phyloP scores from a whole-genome alignment of 2,329 filamentous ascomycete genomes.

The Phyllosticta citribraziliensis region DNA sequence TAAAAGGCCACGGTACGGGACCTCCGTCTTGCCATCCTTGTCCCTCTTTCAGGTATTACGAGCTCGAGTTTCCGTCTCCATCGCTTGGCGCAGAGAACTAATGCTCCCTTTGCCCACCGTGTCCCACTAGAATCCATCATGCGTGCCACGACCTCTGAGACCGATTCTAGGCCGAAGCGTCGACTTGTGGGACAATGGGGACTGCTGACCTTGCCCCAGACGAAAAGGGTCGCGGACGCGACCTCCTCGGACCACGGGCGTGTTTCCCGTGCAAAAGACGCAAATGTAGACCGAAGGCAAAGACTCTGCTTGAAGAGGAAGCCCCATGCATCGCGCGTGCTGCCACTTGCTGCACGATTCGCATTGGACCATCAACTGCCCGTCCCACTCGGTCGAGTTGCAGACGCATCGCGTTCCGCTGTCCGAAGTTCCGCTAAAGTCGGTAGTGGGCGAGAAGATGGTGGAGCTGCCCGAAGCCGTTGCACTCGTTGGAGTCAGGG shows the following conservation, averaged over 20 bases:
- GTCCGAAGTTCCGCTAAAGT: constrained; percentile 39
- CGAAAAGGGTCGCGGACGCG: constrained; percentile 20
- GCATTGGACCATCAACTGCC: constrained; percentile 52
- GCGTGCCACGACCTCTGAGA: neutral
- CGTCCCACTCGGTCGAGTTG: constrained; percentile 43
- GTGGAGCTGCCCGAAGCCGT: constrained; percentile 25
- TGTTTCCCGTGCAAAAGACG: constrained; percentile 30
- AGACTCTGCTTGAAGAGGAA: constrained; percentile 33
- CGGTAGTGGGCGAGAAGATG: constrained; percentile 39
- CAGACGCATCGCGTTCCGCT: constrained; percentile 49
- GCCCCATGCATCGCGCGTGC: constrained; percentile 48
- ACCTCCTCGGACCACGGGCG: constrained; percentile 23
- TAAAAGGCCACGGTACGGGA: no score
- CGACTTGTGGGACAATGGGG: constrained; percentile 3
- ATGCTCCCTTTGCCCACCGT: no score
- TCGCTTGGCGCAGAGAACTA: no score
- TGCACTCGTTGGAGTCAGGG: constrained; percentile 38
- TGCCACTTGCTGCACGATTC: constrained; percentile 55
- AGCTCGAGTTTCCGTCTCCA: no score
- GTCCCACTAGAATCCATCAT: no score
- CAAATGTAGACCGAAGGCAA: constrained; percentile 33
- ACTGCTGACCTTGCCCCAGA: neutral
- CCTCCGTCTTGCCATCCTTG: no score
- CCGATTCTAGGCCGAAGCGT: neutral
- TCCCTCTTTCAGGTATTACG: no score